Conservation (phyloP, 2,329 filamentous ascomycete genomes). For the Karstenula rhodostoma region DNA sequence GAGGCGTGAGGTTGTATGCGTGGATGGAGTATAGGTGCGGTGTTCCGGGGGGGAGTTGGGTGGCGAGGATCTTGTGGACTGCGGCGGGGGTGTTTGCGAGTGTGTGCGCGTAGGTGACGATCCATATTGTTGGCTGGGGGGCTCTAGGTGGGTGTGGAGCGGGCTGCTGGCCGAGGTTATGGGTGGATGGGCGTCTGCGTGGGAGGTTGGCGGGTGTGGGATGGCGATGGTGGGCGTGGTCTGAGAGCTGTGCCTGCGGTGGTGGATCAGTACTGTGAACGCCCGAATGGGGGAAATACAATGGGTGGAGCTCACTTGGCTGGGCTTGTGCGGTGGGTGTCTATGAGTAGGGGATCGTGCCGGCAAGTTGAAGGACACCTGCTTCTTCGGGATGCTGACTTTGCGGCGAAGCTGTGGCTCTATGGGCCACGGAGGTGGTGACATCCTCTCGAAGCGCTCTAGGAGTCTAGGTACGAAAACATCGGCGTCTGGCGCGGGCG, state of each 20-base stretch:
- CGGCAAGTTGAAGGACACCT: slow-evolving; percentile 15
- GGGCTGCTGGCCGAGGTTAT: neutral
- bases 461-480: neutral
- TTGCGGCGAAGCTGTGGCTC: neutral
- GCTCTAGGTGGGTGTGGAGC: neutral
- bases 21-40: slow-evolving; percentile 38
- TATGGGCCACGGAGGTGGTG: neutral
- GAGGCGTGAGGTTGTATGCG: slow-evolving; percentile 23
- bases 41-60: slow-evolving; percentile 23
- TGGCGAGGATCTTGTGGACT: slow-evolving; percentile 19
- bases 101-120: slow-evolving; percentile 31
- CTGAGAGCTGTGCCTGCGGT: neutral
- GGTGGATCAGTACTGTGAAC: neutral
- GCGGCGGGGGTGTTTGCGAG: slow-evolving; percentile 13
- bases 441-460: neutral
- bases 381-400: slow-evolving; percentile 5
- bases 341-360: neutral
- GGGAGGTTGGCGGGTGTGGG: neutral
- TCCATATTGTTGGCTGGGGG: slow-evolving; percentile 32
- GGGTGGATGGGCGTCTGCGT: neutral
- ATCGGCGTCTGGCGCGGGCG: neutral
- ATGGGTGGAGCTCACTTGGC: neutral
- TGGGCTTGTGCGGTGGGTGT: slow-evolving; percentile 5
- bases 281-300: neutral
- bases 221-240: neutral